phyloP scores from a whole-genome alignment of 202 grass and related monocot species.

The Dendrocalamus latiflorus region DNA sequence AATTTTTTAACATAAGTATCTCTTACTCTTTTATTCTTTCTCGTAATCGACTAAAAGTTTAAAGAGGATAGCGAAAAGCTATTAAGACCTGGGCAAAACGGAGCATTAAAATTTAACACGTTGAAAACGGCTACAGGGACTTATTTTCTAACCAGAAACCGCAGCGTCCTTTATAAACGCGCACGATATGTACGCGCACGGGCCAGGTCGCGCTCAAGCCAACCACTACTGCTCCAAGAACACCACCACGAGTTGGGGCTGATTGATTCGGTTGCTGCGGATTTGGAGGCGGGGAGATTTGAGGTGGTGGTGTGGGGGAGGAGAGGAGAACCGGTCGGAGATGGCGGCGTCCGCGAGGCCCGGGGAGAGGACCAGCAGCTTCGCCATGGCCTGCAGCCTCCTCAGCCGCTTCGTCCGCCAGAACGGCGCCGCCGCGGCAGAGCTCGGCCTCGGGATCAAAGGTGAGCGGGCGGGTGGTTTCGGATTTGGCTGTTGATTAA shows the following conservation, averaged over 20 bases:
- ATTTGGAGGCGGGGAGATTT: not conserved
- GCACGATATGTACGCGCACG: too few relatives aligned
- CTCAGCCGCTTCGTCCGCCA: constrained; percentile 71
- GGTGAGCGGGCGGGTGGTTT: not conserved
- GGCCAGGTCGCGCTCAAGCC: not conserved
- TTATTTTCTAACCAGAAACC: not conserved
- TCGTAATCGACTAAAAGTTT: too few relatives aligned
- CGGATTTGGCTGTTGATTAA: not conserved
- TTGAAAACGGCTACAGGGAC: too few relatives aligned
- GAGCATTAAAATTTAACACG: too few relatives aligned
- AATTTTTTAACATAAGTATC: too few relatives aligned
- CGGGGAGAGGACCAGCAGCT: constrained; percentile 69
- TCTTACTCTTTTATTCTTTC: too few relatives aligned
- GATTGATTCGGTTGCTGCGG: not conserved
- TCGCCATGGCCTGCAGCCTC: constrained; percentile 71
- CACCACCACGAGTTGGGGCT: not conserved
- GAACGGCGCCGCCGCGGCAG: constrained; percentile 56
- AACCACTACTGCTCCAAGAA: not conserved
- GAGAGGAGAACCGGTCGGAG: not conserved
- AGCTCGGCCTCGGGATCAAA: constrained; percentile 57
- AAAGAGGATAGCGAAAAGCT: too few relatives aligned
- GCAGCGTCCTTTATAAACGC: constrained; percentile 25
- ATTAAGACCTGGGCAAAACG: too few relatives aligned
- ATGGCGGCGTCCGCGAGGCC: constrained; percentile 49
- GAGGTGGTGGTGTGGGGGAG: not conserved